phyloP scores from a whole-genome alignment of 495 filamentous ascomycete genomes.

The Aspergillus baeticus region DNA sequence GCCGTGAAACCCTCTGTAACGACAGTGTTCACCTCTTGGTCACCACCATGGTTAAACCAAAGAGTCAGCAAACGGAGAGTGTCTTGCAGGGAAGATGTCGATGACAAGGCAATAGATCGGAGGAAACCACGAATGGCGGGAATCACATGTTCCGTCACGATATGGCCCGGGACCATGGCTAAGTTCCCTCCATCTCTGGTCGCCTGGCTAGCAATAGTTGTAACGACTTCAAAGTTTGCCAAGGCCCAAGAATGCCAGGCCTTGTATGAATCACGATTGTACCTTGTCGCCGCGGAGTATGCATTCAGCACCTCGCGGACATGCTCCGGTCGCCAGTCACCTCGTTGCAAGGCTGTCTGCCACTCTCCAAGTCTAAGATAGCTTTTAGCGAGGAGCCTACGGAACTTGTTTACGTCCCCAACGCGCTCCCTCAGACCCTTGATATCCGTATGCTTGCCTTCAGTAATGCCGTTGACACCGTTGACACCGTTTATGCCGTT shows the following conservation, averaged over 20 bases:
- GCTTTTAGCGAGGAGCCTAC: slow-evolving; percentile 85
- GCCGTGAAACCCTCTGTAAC: slow-evolving; percentile 86
- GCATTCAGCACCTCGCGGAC: slow-evolving; percentile 69
- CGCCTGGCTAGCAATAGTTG: slow-evolving; percentile 62
- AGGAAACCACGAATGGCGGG: slow-evolving; percentile 95
- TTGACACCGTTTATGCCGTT: slow-evolving; percentile 59
- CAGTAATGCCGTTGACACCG: slow-evolving; percentile 61
- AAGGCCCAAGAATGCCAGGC: slow-evolving; percentile 99
- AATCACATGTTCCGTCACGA: slow-evolving; percentile 84
- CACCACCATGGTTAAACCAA: slow-evolving; percentile 93
- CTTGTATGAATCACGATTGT: slow-evolving; percentile 94
- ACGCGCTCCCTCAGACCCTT: slow-evolving; percentile 39
- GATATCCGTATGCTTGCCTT: slow-evolving; percentile 40
- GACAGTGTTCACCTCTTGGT: slow-evolving; percentile 79
- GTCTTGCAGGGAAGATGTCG: slow-evolving; percentile 90
- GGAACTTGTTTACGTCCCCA: slow-evolving; percentile 47
- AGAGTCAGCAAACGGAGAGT: slow-evolving; percentile 88
- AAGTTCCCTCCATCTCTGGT: slow-evolving; percentile 52
- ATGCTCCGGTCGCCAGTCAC: slow-evolving; percentile 82
- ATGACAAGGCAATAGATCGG: slow-evolving; percentile 87
- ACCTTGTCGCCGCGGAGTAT: slow-evolving; percentile 86
- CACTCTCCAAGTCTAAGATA: slow-evolving; percentile 95
- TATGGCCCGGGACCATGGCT: slow-evolving; percentile 54
- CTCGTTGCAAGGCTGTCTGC: slow-evolving; percentile 76
- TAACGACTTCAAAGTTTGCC: slow-evolving; percentile 97